Evolutionary conservation across 331 rosid species (phyloP), one percentile per base, ranked within the genome.

Genomic region (Malus hybrid): DNA sequence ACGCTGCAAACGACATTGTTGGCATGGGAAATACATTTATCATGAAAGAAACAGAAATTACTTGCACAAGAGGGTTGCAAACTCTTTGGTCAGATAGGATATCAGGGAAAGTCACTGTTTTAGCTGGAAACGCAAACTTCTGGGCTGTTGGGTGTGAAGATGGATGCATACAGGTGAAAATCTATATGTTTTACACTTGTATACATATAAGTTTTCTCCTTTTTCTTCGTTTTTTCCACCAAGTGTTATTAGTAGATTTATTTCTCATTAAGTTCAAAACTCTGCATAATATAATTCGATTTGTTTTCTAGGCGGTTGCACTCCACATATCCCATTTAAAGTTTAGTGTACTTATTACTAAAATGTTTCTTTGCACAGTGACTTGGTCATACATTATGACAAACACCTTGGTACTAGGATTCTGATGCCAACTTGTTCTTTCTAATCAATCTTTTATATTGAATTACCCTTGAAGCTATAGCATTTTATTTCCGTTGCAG

Each of bases 61-160:
- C 85, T 55, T 92, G 99, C 87, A 85, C 82, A 3, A 88, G 75
- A 83, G 97, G 95, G 39, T 61, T 83, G 54, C 81, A 80, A 65
- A 86, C 79, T 69, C 91, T 94, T 73, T 94, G 99, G 99, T 92
- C 97, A 67, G 99, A 94, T 84, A 87, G 96, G 84, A 89, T 94
- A 71, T 84, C 92, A 2, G 99, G 92, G 75, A 92, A 92, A 82
- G 97, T 94, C 88, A 90, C 93, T 52, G 99, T 94, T 78, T 85
- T 94, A 79, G 97, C 96, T 68, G 99, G 99, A 78, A 92, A 94
- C 75, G 81, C 87, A 46, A 94, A 94, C 79, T 90, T 94, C 77
- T 94, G 97, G 99, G 95, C 96, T 22, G 96, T 91, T 69, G 99
- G 99, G 67, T 92, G 96, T 87, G 97, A 92, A 71, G 99, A 94